phyloP scores from a whole-genome alignment of 2,329 filamentous ascomycete species.

The Neofusicoccum umdonicola region DNA sequence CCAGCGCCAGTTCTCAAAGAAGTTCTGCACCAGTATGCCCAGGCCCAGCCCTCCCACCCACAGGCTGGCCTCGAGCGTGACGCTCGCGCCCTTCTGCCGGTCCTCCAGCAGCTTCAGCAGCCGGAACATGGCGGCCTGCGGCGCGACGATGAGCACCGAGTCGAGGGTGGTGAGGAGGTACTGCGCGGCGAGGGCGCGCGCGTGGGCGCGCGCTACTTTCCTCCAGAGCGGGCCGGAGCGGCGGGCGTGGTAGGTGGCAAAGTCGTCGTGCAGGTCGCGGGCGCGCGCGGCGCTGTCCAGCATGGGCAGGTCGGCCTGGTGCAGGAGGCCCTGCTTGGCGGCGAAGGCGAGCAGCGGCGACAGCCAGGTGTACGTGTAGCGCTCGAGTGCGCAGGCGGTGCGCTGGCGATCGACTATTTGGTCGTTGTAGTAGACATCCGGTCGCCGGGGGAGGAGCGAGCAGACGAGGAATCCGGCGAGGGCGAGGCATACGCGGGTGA shows the following conservation, averaged over 20 bases:
- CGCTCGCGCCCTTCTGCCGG: slow-evolving; percentile 43
- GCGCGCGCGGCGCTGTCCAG: slow-evolving; percentile 18
- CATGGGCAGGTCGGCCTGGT: slow-evolving; percentile 16
- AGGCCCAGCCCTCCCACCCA: slow-evolving; percentile 66
- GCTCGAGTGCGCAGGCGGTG: slow-evolving; percentile 59
- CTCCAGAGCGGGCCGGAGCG: slow-evolving; percentile 55
- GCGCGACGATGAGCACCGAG: slow-evolving; percentile 63
- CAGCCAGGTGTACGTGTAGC: slow-evolving; percentile 67
- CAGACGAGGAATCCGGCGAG: slow-evolving; percentile 13
- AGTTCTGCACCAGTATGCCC: slow-evolving; percentile 40
- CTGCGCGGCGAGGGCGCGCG: slow-evolving; percentile 56
- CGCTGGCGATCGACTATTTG: slow-evolving; percentile 59
- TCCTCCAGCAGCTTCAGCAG: slow-evolving; percentile 65
- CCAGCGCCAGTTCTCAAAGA: slow-evolving; percentile 38
- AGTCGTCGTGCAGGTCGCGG: slow-evolving; percentile 20
- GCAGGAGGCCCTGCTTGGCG: slow-evolving; percentile 2
- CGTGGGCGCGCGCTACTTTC: slow-evolving; percentile 59
- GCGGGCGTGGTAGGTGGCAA: neutral
- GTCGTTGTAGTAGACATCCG: slow-evolving; percentile 5
- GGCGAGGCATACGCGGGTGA: neutral
- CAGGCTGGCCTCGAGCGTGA: slow-evolving; percentile 59
- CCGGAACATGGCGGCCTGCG: slow-evolving; percentile 66
- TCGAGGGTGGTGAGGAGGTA: slow-evolving; percentile 55
- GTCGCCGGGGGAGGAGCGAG: neutral
- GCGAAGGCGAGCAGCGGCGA: slow-evolving; percentile 47